Evolutionary conservation across 2,329 filamentous ascomycete species (phyloP).

Genomic region (Trichoderma sp.): DNA sequence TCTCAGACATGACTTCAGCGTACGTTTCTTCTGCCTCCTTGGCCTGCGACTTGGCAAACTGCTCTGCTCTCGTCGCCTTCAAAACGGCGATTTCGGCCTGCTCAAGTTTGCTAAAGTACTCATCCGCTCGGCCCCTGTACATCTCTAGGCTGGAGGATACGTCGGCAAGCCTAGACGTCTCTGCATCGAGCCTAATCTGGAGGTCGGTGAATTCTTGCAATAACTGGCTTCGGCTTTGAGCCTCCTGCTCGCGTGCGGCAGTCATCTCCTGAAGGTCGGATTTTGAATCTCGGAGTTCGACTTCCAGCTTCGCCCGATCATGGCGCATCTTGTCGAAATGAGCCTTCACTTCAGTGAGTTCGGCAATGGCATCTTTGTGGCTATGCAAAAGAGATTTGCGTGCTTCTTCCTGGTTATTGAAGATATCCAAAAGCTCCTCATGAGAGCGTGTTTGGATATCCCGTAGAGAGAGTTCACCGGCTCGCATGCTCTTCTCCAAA

Average conservation of each 20-base stretch:
- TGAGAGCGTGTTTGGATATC: conserved; percentile 93
- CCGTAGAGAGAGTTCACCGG: conserved; percentile 82
- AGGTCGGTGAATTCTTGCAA: conserved; percentile 91
- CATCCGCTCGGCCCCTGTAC: conserved; percentile 90
- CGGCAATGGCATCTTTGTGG: conserved; percentile 82
- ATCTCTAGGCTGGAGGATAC: conserved; percentile 79
- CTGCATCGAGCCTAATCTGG: conserved; percentile 88
- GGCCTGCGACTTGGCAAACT: conserved; percentile 88
- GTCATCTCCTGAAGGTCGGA: conserved; percentile 83
- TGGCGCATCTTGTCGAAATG: conserved; percentile 87
- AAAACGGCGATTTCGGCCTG: conserved; percentile 95
- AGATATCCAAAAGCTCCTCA: conserved; percentile 87
- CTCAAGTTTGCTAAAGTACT: conserved; percentile 96
- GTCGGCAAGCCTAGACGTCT: conserved; percentile 81
- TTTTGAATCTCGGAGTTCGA: conserved; percentile 80
- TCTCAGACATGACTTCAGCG: conserved; percentile 85
- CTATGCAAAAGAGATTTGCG: conserved; percentile 77
- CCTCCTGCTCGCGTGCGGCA: conserved; percentile 79
- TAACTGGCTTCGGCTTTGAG: conserved; percentile 82
- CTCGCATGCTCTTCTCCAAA: conserved; percentile 82
- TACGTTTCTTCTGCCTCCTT: conserved; percentile 90
- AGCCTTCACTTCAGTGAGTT: conserved; percentile 82
- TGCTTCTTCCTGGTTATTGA: conserved; percentile 91
- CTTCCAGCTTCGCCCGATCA: conserved; percentile 74
- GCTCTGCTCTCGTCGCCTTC: conserved; percentile 87